Conservation (phyloP, 176 grass and related monocot species). For the Otatea glauca region DNA sequence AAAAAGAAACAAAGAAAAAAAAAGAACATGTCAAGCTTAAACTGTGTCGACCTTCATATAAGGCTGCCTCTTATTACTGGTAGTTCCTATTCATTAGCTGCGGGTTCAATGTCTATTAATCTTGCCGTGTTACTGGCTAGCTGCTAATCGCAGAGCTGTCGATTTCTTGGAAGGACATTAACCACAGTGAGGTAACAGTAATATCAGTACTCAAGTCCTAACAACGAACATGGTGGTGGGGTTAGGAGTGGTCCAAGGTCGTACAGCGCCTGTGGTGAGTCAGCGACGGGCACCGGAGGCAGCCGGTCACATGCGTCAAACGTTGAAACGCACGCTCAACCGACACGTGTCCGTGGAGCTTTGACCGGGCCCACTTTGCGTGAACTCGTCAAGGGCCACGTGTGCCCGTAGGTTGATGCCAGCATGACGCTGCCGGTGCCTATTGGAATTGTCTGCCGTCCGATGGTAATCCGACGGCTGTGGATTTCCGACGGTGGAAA, state of each 20-base stretch:
- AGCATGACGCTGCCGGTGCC: conserved; percentile 43
- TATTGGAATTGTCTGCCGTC: background rate
- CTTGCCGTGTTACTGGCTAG: background rate
- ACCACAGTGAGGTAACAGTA: background rate
- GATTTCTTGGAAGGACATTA: conserved; percentile 12
- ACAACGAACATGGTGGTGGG: background rate
- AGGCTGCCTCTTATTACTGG: background rate
- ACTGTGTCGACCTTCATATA: background rate
- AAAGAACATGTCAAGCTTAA: background rate
- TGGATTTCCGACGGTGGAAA: background rate
- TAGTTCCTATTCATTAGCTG: background rate
- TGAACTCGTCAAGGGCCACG: background rate
- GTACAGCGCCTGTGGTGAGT: conserved; percentile 28
- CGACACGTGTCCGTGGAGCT: conserved; percentile 51
- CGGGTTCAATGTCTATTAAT: background rate
- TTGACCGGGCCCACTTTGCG: conserved; percentile 43
- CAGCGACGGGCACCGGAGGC: conserved; percentile 54
- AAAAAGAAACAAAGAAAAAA: background rate
- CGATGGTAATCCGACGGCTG: conserved; percentile 24
- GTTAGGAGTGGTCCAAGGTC: conserved; percentile 25
- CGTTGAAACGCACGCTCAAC: conserved; percentile 27
- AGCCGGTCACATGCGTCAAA: conserved; percentile 49
- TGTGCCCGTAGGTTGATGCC: background rate
- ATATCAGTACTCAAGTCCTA: background rate
- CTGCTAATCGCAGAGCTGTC: conserved; percentile 5